Base-by-base conservation (phyloP, 163 green algal genomes). In the Prototheca cutis region DNA sequence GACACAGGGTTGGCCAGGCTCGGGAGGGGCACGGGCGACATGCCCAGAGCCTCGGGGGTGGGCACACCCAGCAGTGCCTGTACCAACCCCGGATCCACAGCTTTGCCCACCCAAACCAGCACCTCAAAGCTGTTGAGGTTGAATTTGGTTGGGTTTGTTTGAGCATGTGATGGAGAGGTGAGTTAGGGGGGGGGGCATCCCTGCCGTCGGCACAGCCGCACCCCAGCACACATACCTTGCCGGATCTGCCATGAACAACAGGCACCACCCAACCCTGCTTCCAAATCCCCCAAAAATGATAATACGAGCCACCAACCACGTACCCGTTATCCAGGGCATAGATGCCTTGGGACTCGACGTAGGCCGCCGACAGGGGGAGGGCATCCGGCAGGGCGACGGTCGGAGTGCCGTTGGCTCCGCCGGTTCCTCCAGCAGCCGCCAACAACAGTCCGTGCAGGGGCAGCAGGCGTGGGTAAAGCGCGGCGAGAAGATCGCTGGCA, bases 321-420 rank as follows among this genome's bases (percentile, higher is more conserved):
- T 64, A 58, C 39, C 90, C 90, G 58, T 96, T 95, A 73, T 96
- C 90, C 53, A 95, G 64, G 55, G 97, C 71, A 71, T 85, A 97
- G 24, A 97, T 55, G 21, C 90, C 87, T 2, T 86, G 77, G 0
- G 67, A 40, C 33, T 94, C 78, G 19, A 98, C 70, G 49, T 84
- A 76, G 70, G 93, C 87, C 13, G 65, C 78, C 25, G 73, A 79
- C 28, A 88, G 70, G 34, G 53, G 62, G 29, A 88, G 47, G 28
- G 53, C 53, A 27, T 79, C 58, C 10, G 80, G 80, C 51, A 87
- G n/a, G 7, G 51, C 36, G 29, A 51, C 28, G 61, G 34, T 42
- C 28, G 15, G 32, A 13, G 40, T 25, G 33, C 24, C 18, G 17
- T 15, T 29, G 28, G 13, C n/a, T 23, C 49, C 25, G 42, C 19